Percentiles rank a stretch among this genome's conserved stretches.
phyloP scores from a whole-genome alignment of 192 early-diverging fungal species.

The Diversispora eburnea region DNA sequence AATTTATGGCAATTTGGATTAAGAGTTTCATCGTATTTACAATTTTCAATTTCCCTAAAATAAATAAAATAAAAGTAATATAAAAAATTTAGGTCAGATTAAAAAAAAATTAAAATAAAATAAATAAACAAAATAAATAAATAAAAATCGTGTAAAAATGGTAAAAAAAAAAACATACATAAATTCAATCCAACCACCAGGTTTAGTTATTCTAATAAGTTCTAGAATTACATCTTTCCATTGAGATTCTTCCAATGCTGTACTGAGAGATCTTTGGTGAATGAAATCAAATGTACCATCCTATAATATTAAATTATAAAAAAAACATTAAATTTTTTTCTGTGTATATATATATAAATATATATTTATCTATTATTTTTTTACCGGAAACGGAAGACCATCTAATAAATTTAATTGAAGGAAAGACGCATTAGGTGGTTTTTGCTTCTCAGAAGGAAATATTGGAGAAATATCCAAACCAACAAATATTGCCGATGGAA shows the following conservation, averaged over 20 bases:
- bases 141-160: neutral
- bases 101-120: neutral
- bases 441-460: constrained; percentile 3
- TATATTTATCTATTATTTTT: no score
- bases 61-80: neutral
- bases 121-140: neutral
- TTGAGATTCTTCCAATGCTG: neutral
- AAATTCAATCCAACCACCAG: constrained; percentile 26
- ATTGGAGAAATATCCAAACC: constrained; percentile 39
- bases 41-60: constrained; percentile 3
- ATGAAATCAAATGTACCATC: constrained; percentile 28
- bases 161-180: neutral
- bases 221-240: constrained; percentile 17
- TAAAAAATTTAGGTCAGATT: neutral
- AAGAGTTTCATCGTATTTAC: neutral
- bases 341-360: no score
- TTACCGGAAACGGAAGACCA: constrained; percentile 16
- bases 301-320: no score
- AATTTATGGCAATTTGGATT: constrained; percentile 3
- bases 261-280: constrained; percentile 7
- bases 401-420: constrained; percentile 19
- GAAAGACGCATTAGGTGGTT: constrained; percentile 11
- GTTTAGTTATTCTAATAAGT: constrained; percentile 23
- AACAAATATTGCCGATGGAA: constrained; percentile 29
- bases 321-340: no score